Evolutionary conservation across 495 filamentous ascomycete genomes (phyloP), one percentile per base, ranked within the genome.

Genomic region (Hypoxylon fragiforme): DNA sequence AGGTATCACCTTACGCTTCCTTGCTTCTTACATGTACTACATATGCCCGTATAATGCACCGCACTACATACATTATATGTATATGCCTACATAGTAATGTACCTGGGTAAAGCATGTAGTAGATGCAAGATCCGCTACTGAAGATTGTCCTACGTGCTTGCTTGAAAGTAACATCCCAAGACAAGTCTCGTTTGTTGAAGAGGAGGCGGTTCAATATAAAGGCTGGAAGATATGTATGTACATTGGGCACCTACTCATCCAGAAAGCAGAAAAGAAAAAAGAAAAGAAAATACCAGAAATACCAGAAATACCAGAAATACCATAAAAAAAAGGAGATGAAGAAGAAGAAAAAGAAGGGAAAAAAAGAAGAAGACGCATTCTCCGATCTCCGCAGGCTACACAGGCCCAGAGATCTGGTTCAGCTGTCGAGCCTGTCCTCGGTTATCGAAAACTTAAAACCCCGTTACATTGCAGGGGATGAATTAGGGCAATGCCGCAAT

Each of bases 331-430:
- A n/a, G n/a, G n/a, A n/a, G n/a, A n/a, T n/a, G n/a, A n/a, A 19
- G 3, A 26, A 46, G 30, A 20, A 7, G 3, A 30, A 6, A 50
- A 24, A 34, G 37, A 50, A 35, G 28, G 24, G 18, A 16, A 41
- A 20, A 30, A 21, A 46, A 2, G 14, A 13, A 12, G 28, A n/a
- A 21, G 12, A 24, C 19, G 3, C 57, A 39, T 54, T 50, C 34
- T 38, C 46, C 50, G 57, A 55, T 61, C 51, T 55, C 51, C 51
- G 24, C 46, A 46, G 14, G 37, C 19, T 38, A 50, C 41, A 38
- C 20, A 20, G 56, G 48, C 65, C 65, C 65, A 47, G 45, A 64
- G 65, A 68, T 68, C 65, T 68, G 65, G 65, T 57, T 63, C 55
- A 60, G 47, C 51, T 52, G 24, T 9, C 9, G 4, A 28, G 24